Percentiles rank a stretch among this genome's conserved stretches.
Conservation (phyloP, 2,329 filamentous ascomycete species). For the Rutstroemia sp. region DNA sequence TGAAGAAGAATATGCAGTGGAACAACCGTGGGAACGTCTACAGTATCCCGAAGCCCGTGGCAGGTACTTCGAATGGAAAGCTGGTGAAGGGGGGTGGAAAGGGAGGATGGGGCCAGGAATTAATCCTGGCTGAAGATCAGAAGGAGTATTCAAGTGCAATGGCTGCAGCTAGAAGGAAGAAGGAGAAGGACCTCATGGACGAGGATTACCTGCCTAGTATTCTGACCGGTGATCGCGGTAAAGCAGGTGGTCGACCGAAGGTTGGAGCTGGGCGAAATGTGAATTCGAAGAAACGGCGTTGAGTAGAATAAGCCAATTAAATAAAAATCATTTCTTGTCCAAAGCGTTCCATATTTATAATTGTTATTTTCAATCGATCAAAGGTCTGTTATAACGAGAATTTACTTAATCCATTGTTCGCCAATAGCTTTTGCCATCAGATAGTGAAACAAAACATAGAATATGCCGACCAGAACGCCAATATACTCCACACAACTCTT, state of each 20-base stretch:
- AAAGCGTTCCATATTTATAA: not conserved
- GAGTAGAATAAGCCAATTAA: constrained; percentile 7
- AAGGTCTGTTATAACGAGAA: not conserved
- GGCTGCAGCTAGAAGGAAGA: constrained; percentile 56
- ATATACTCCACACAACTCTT: constrained; percentile 7
- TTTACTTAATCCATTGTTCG: not conserved
- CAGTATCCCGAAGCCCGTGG: constrained; percentile 84
- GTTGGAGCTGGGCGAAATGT: constrained; percentile 82
- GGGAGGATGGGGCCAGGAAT: constrained; percentile 73
- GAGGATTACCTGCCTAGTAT: constrained; percentile 86
- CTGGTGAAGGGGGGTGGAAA: constrained; percentile 64
- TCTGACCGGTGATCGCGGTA: constrained; percentile 68
- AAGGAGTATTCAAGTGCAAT: constrained; percentile 74
- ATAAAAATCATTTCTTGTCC: constrained; percentile 10
- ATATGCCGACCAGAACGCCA: constrained; percentile 4
- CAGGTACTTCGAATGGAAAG: constrained; percentile 75
- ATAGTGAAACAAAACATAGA: not conserved
- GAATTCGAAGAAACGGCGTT: constrained; percentile 66
- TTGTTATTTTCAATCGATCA: not conserved
- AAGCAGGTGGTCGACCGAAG: constrained; percentile 58
- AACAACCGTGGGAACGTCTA: constrained; percentile 89
- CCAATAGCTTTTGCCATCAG: not conserved
- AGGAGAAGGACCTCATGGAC: constrained; percentile 84
- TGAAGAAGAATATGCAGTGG: constrained; percentile 95
- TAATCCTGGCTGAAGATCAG: constrained; percentile 91